Evolutionary conservation across 345 rosid species (phyloP), one percentile per base, ranked within the genome.

Genomic region (Boechera stricta): DNA sequence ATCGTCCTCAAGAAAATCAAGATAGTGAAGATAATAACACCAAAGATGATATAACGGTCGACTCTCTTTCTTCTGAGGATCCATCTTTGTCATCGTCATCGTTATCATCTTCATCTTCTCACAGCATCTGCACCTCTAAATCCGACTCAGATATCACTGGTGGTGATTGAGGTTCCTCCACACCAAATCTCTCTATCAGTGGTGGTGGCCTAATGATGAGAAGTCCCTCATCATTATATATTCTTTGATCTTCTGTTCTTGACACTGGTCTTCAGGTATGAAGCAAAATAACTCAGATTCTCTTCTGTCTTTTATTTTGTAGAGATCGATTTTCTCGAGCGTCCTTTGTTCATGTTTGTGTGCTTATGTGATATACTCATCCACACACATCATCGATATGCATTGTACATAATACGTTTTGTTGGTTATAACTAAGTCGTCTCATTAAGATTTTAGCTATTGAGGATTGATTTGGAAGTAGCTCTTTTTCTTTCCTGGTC

Each of bases 121-220:
- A 79, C 18, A 79, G 21, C 18, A 0, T 67, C 2, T 6, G 32
- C 12, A 24, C 42, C 33, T 79, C 78, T 60, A 3, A 52, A 57
- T 73, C 66, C 0, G 16, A 79, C 15, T 77, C 72, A 64, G 76
- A 71, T 3, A 57, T 64, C 2, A 57, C 68, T 64, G 76, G 56
- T 71, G 80, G 64, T 62, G 64, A 49, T 57, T 12, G 42, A 64
- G 78, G 66, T 21, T 79, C 78, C 49, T 53, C 53, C 44, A 41
- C 10, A 21, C 70, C 78, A 79, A 73, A 79, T 28, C 10, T 66
- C 52, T 18, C 42, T 5, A 21, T 15, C 65, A 67, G 18, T 26
- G 74, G 70, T 21, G 82, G 74, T 60, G 77, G 70, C 33, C 69
- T 59, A 44, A 60, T 67, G 58, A 78, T 73, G 26, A 78, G 35